A percentile compares a stretch with the other conserved stretches of the same genome.
These are phyloP conservation scores for Clarireedia homoeocarpa DNA, from an alignment of 2,329 filamentous ascomycete species.

Conservation along the genomic window DNA sequence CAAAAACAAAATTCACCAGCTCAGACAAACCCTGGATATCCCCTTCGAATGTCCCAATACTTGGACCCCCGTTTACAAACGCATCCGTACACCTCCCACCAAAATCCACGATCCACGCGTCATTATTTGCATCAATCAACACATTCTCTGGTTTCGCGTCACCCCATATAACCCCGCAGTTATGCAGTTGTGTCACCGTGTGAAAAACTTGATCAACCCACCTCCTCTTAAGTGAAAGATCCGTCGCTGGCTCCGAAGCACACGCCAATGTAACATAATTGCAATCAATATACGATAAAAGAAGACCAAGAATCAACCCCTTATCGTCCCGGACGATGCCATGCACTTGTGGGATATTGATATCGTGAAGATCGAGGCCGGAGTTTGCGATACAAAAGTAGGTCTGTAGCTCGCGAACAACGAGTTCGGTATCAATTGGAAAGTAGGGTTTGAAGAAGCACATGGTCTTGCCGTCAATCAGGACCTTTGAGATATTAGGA, in stretches of 20 bases:
- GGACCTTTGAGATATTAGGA: neutral
- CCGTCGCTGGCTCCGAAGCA: slow-evolving; percentile 12
- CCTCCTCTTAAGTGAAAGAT: slow-evolving; percentile 12
- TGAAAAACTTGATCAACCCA: slow-evolving; percentile 19
- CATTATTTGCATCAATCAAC: slow-evolving; percentile 13
- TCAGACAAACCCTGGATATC: slow-evolving; percentile 17
- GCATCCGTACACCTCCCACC: slow-evolving; percentile 19
- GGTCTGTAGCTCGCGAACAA: neutral
- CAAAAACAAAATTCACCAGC: slow-evolving; percentile 2
- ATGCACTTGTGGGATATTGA: slow-evolving; percentile 5
- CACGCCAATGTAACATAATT: slow-evolving; percentile 13
- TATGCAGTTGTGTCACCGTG: slow-evolving; percentile 13
- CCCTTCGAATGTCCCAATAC: slow-evolving; percentile 17
- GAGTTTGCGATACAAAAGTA: neutral
- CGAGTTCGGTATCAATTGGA: neutral
- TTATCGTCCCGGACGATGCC: slow-evolving; percentile 16
- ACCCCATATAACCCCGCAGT: slow-evolving; percentile 18
- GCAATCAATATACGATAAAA: slow-evolving; percentile 19
- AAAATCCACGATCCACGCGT: slow-evolving; percentile 23
- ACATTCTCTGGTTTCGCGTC: slow-evolving; percentile 21
- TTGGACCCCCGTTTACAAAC: slow-evolving; percentile 17
- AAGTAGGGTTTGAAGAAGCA: neutral
- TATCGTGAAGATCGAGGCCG: neutral
- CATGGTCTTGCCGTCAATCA: neutral
- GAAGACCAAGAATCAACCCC: slow-evolving; percentile 14